phyloP scores from a whole-genome alignment of 2,329 filamentous ascomycete species.

The Beauveria scarabaeidicola region DNA sequence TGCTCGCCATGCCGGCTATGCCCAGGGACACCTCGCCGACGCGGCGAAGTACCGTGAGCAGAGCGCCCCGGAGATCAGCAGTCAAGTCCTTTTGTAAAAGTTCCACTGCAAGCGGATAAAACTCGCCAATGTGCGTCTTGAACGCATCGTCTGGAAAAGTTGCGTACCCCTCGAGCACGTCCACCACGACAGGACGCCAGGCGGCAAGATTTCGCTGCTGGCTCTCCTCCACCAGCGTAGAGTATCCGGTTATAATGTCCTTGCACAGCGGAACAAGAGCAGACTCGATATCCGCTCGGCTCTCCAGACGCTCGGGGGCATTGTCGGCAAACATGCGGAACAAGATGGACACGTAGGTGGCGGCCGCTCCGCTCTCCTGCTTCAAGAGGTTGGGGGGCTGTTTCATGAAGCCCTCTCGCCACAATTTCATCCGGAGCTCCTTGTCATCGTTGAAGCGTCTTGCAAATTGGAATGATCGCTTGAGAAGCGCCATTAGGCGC shows the following conservation, averaged over 20 bases:
- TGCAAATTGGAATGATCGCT: conserved; percentile 94
- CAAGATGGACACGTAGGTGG: conserved; percentile 91
- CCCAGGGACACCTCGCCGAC: conserved; percentile 71
- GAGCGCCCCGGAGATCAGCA: conserved; percentile 64
- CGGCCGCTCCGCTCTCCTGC: conserved; percentile 86
- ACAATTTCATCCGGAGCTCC: conserved; percentile 85
- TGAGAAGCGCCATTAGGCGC: conserved; percentile 85
- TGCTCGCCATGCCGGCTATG: conserved; percentile 40
- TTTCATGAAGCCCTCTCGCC: conserved; percentile 99
- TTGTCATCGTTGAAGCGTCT: conserved; percentile 97
- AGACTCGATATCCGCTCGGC: conserved; percentile 74
- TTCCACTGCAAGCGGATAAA: conserved; percentile 81
- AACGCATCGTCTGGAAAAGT: conserved; percentile 78
- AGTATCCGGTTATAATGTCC: conserved; percentile 84
- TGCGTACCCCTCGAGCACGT: conserved; percentile 87
- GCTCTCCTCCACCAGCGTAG: conserved; percentile 83
- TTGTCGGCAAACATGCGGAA: conserved; percentile 96
- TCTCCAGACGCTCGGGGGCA: conserved; percentile 70
- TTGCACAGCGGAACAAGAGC: conserved; percentile 91
- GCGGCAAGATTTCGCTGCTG: conserved; percentile 96
- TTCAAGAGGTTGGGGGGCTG: conserved; percentile 96
- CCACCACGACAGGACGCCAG: conserved; percentile 94
- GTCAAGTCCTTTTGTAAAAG: conserved; percentile 76
- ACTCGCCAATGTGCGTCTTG: conserved; percentile 65
- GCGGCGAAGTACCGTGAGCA: conserved; percentile 69